Base-by-base conservation (phyloP, 805 yeast species). In the Myxozyma lipomycoides region DNA sequence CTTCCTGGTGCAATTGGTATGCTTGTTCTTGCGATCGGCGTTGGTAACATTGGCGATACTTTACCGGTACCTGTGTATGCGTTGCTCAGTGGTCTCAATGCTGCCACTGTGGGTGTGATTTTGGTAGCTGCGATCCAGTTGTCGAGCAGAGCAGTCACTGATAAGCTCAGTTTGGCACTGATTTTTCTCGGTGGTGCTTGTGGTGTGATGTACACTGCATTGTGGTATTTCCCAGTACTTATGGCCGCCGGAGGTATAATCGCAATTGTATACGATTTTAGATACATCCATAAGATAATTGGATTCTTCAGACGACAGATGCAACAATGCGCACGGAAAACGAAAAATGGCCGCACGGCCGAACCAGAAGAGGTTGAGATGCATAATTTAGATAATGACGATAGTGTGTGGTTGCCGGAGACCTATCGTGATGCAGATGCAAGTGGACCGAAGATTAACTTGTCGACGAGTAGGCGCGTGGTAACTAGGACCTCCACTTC, bases 61-160 rank as follows among this genome's bases (percentile, higher is more conserved):
- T 26, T 53, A 37, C 58, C 58, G 2, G 44, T 22, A n/a, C 55
- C 56, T 2, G 58, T 51, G 15, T 50, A 47, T 24, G 51, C 58
- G 3, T 32, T 53, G 25, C 46, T 54, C 24, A 51, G 52, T 15
- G 55, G 58, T 4, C 44, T 54, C 43, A 54, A 54, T 32, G 49
- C 55, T 5, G 55, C 55, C 4, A 51, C 50, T 19, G 55, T 54
- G n/a, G 58, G 58, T 9, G 52, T 54, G 36, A 54, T 54, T 43
- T 43, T 51, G 23, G 40, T 43, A 12, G 58, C 58, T 10, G 58
- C 56, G 2, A 23, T 45, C 22, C 45, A 54, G 24, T 38, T 54
- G 10, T 51, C 56, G 15, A 40, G 34, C n/a, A 35, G 43, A 36
- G 45, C 49, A 7, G 43, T 54, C 30, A 54, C 58, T 15, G 58